Base-by-base conservation (phyloP, 116 monocot species). In the Posidonia oceanica region DNA sequence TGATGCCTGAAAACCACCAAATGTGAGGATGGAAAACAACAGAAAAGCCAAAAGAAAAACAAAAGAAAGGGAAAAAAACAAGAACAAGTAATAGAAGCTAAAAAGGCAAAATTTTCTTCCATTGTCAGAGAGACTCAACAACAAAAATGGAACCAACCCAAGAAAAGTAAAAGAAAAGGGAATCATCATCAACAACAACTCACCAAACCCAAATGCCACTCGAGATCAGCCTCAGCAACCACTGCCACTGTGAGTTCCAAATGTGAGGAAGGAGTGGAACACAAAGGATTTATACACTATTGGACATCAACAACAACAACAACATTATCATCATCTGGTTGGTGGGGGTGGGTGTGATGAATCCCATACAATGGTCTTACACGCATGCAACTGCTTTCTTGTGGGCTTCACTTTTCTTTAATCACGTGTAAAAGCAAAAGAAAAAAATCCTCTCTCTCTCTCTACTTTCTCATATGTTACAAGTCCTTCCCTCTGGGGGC, bases 381-480 rank as follows among this genome's bases (percentile, higher is more conserved):
- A 67, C 52, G 69, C 70, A 59, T 58, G 58, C 70, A 58, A 38
- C 23, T 22, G 12, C 67, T 65, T 41, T 65, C 6, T 65, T 65
- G 40, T 42, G 38, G 38, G 65, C 41, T 18, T 65, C 20, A 3
- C 21, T 68, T 48, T 67, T 52, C 69, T 69, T 69, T 69, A 55
- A 70, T 70, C 70, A 70, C 70, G 70, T 70, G 70, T 70, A 59
- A 59, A 70, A 36, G 16, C 10, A 13, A 7, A 40, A 17, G 39
- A 39, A 42, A 21, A 51, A 51, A 37, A 7, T 4, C 37, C 39
- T 8, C 7, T 59, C 70, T 20, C 38, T 37, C 38, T 18, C 40
- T 39, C 40, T 36, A 6, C 66, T 22, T 66, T 40, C 64, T 64
- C 64, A 64, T 7, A 48, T 42, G 48, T 48, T 48, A 12, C 48